Base-by-base conservation (phyloP, 768 basidiomycete species). In the Tubosaeta brunneosetosa region DNA sequence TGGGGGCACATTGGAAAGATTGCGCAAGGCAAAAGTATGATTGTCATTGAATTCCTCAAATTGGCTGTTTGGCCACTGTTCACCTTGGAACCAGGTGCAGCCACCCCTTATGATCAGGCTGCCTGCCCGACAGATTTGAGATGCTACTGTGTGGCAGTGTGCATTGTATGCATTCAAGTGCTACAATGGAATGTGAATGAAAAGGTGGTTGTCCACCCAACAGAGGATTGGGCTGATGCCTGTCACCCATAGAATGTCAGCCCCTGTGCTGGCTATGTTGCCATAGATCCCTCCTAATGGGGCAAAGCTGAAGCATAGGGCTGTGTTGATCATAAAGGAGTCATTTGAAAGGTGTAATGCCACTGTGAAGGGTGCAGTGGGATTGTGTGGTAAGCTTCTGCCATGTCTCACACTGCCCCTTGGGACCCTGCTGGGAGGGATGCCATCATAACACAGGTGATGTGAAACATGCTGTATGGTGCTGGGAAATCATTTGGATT, bases 401-500 rank as follows among this genome's bases (percentile, higher is more conserved):
- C 43, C 0, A 44, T 3, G 3, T 22, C 22, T 22, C 22, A 3
- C 22, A 22, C 22, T 22, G 22, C 22, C 22, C 22, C 22, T 22
- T 22, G 22, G 22, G 22, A 22, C 22, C 48, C 41, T 0, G 38
- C 40, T 0, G 48, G 55, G 0, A 55, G 40, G 1, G 13, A 4
- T 1, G 4, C 9, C 4, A 42, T 0, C 0, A 49, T 7, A 1
- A 49, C 9, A 3, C 26, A 44, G 1, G 47, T 27, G 14, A 50
- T 33, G 2, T 32, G n/a, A 3, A 54, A 54, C 0, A 45, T 57
- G 13, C 56, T 54, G 2, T 47, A 57, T 0, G 22, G 2, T 2
- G 46, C 3, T 0, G 42, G 32, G 10, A 51, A 51, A 0, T 50
- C 10, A 17, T 61, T 32, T 0, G 67, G 52, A 29, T 69, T 41